A percentile compares a stretch with the other conserved stretches of the same genome.
Evolutionary conservation across 1,284 basidiomycete genomes (phyloP).

Genomic region (Mycosarcoma mackinlayi): DNA sequence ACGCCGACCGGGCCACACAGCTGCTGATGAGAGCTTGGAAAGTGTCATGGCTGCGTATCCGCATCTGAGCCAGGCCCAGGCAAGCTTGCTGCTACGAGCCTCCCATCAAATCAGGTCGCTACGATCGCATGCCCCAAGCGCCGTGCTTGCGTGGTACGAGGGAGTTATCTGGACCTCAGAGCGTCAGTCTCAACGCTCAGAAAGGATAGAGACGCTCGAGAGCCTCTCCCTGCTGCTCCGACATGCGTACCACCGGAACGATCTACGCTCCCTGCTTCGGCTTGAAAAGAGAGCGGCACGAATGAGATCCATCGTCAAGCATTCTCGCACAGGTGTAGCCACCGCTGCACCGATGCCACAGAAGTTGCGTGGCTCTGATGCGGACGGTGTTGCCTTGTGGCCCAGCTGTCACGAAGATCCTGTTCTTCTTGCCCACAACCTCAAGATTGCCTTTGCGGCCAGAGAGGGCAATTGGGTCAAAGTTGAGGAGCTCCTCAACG

Average conservation of each 20-base stretch:
- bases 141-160: conserved; percentile 35
- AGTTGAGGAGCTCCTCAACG: conserved; percentile 27
- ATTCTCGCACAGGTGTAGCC: not conserved
- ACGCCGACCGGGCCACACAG: not conserved
- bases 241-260: conserved; percentile 22
- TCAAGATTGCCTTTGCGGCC: conserved; percentile 31
- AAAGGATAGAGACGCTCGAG: conserved; percentile 17
- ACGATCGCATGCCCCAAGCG: conserved; percentile 14
- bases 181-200: conserved; percentile 15
- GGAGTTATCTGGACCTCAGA: conserved; percentile 29
- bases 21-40: not conserved
- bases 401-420: conserved; percentile 24
- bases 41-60: conserved; percentile 13
- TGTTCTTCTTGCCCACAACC: conserved; percentile 23
- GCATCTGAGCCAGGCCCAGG: conserved; percentile 10
- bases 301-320: not conserved
- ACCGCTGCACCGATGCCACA: not conserved
- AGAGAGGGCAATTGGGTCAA: conserved; percentile 24
- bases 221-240: conserved; percentile 25
- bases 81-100: conserved; percentile 8
- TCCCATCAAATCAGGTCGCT: conserved; percentile 5
- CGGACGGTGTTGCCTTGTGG: conserved; percentile 25
- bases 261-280: conserved; percentile 25
- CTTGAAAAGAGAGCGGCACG: conserved; percentile 23
- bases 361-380: not conserved